Conservation (phyloP, 1,139 yeast genomes). For the Pichia terricola region DNA sequence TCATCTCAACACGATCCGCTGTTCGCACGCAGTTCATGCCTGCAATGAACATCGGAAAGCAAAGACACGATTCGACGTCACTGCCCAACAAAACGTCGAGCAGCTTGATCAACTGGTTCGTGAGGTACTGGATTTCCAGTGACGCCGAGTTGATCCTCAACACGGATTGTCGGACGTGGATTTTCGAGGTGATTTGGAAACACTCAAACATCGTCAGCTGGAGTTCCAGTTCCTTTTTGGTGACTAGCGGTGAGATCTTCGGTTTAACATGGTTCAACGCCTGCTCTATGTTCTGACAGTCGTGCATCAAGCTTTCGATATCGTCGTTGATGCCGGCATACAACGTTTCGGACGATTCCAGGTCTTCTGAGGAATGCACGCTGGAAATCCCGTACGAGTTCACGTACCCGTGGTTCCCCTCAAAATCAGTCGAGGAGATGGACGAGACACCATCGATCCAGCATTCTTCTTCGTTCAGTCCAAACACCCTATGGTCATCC, state of each 20-base stretch:
- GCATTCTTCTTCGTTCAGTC: constrained; percentile 5
- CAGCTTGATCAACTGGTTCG: constrained; percentile 45
- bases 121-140: constrained; percentile 53
- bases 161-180: constrained; percentile 59
- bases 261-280: constrained; percentile 48
- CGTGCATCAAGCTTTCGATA: constrained; percentile 27
- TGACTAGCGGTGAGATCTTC: constrained; percentile 39
- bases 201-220: constrained; percentile 67
- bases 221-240: constrained; percentile 47
- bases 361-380: too few relatives aligned
- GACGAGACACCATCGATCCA: constrained; percentile 8
- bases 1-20: constrained; percentile 42
- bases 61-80: constrained; percentile 59
- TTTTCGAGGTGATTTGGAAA: constrained; percentile 59
- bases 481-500: not conserved
- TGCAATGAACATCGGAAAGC: constrained; percentile 69
- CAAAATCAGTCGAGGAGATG: constrained; percentile 1
- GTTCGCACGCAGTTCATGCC: constrained; percentile 56
- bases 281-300: constrained; percentile 38
- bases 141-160: constrained; percentile 52
- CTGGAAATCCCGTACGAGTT: too few relatives aligned
- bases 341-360: too few relatives aligned
- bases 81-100: constrained; percentile 57
- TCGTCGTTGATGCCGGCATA: too few relatives aligned
- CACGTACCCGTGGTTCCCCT: too few relatives aligned